Conservation (phyloP, 345 rosid genomes). For the Limnanthes douglasii region DNA sequence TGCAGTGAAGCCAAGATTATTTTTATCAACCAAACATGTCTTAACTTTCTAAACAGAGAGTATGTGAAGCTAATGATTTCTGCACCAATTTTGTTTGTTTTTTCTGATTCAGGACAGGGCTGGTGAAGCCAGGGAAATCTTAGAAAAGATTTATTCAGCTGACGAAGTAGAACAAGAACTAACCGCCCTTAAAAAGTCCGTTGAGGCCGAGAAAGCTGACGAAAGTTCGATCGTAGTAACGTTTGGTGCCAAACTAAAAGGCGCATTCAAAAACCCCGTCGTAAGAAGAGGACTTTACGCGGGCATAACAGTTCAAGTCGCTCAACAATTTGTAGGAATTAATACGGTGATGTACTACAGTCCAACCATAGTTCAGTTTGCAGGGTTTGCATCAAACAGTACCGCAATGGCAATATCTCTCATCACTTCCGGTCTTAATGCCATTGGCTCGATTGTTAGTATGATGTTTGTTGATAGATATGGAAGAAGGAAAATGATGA, state of each 20-base stretch:
- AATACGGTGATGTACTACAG: slow-evolving; percentile 93
- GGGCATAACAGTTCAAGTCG: slow-evolving; percentile 76
- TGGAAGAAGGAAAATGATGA: slow-evolving; percentile 72
- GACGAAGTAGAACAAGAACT: slow-evolving; percentile 54
- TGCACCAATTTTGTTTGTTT: not conserved
- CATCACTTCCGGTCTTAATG: slow-evolving; percentile 61
- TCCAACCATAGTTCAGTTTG: slow-evolving; percentile 68
- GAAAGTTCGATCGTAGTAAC: slow-evolving; percentile 41
- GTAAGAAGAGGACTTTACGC: slow-evolving; percentile 76
- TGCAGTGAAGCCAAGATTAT: not conserved
- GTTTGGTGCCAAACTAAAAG: slow-evolving; percentile 33
- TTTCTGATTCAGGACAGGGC: slow-evolving; percentile 41
- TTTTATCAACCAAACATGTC: not conserved
- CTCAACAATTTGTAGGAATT: slow-evolving; percentile 86
- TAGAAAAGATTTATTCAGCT: slow-evolving; percentile 40
- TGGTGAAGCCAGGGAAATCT: slow-evolving; percentile 50
- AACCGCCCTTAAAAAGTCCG: slow-evolving; percentile 42
- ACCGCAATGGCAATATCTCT: slow-evolving; percentile 74
- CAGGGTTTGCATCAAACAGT: slow-evolving; percentile 73
- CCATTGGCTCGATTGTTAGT: slow-evolving; percentile 53
- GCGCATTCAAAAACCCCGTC: slow-evolving; percentile 32
- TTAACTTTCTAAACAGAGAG: not conserved
- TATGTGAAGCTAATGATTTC: not conserved
- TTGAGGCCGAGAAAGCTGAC: slow-evolving; percentile 42
- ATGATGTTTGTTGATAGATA: slow-evolving; percentile 56